phyloP scores from a whole-genome alignment of 2,329 filamentous ascomycete species.

The Graphilbum fragrans region DNA sequence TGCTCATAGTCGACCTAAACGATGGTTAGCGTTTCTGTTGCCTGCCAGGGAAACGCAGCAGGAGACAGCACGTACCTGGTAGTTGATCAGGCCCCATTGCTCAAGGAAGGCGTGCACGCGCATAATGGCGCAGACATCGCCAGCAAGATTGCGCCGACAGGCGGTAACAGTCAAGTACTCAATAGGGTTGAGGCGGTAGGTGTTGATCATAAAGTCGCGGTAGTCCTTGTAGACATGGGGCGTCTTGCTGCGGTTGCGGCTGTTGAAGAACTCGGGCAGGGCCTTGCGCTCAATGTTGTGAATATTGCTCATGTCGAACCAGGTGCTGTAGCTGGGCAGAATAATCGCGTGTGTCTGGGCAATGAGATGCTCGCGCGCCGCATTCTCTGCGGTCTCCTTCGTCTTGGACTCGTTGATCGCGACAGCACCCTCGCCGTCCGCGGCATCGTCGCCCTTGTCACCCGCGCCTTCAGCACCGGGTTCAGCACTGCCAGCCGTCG shows the following conservation, averaged over 20 bases:
- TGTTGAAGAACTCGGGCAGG: conserved; percentile 97
- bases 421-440: conserved; percentile 30
- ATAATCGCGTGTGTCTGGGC: conserved; percentile 93
- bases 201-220: conserved; percentile 99
- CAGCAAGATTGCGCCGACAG: conserved; percentile 85
- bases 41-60: too few species aligned
- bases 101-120: conserved; percentile 94
- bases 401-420: conserved; percentile 46
- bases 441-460: conserved; percentile 26
- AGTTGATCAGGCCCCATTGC: conserved; percentile 98
- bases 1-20: conserved; percentile 89
- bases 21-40: too few species aligned
- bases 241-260: conserved; percentile 94
- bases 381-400: conserved; percentile 72
- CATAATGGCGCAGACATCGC: conserved; percentile 98
- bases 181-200: conserved; percentile 86
- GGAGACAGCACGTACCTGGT: conserved; percentile 57
- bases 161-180: conserved; percentile 97
- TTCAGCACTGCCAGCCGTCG: neutral
- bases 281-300: conserved; percentile 89
- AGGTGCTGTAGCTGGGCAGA: conserved; percentile 91
- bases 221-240: conserved; percentile 97
- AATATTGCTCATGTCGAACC: conserved; percentile 96
- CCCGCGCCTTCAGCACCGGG: conserved; percentile 24
- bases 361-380: conserved; percentile 83